Base-by-base conservation (phyloP, 495 filamentous ascomycete genomes). In the Aspergillus ellipticus region DNA sequence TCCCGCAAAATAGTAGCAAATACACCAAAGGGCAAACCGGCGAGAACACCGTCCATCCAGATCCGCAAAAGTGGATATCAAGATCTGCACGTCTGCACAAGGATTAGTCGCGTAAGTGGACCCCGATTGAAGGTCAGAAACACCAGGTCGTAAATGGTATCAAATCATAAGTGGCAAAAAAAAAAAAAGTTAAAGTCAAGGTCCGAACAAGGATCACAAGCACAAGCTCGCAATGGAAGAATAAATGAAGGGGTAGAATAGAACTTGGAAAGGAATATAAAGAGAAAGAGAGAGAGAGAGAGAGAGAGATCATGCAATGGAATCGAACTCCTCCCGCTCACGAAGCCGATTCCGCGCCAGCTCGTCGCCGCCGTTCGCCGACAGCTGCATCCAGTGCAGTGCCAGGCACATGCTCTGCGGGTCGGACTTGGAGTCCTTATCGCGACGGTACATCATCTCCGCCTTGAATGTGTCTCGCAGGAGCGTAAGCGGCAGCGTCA, bases 361-460 rank as follows among this genome's bases (percentile, higher is more conserved):
- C 64, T 89, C 83, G 69, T 98, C 94, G 9, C 92, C 92, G 33
- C 93, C 92, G 50, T 77, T 82, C 54, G 89, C 88, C 39, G 89
- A 91, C 57, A 92, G 75, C 75, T 92, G 91, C 94, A 97, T 97
- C 94, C 94, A 98, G 74, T 98, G 94, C 65, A 96, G 88, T 4
- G 95, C 93, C 51, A 97, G 80, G 65, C 93, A 96, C 88, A 98
- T 96, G 9, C 90, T 90, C 46, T 87, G 85, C 16, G 94, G 91
- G 66, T 98, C 92, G 42, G 80, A 79, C 55, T 79, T 79, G 45
- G 85, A 84, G 53, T 76, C 73, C 35, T 75, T 72, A 11, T 71
- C 73, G 28, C 73, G 71, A 11, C 67, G 69, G 54, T 90, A 88
- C 80, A 93, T 89, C 72, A 92, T 84, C 60, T 92, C 85, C 49